Percentiles rank a stretch among this genome's conserved stretches.
Conservation (phyloP, 2,329 filamentous ascomycete genomes). For the Camillea tinctor region DNA sequence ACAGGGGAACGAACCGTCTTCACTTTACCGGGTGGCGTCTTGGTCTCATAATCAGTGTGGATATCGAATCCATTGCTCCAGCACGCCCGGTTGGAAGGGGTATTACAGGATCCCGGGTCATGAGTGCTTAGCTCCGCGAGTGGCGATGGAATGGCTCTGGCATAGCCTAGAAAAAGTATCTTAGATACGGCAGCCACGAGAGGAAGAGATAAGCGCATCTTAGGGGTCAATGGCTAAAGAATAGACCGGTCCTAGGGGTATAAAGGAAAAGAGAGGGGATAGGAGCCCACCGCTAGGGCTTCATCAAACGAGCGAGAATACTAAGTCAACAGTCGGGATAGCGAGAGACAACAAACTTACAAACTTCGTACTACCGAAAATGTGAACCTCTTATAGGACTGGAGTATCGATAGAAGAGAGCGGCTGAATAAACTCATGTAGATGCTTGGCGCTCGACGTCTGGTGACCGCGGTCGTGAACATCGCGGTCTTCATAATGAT, state of each 20-base stretch:
- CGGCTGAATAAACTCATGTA: not conserved
- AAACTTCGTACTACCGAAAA: not conserved
- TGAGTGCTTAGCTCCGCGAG: constrained; percentile 6
- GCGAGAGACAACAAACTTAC: not conserved
- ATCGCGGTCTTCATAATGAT: not conserved
- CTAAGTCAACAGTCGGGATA: not conserved
- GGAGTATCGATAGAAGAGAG: not conserved
- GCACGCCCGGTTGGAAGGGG: constrained; percentile 24
- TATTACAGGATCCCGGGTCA: constrained; percentile 14
- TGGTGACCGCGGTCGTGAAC: not conserved
- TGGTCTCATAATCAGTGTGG: constrained; percentile 26
- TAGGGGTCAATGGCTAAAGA: not conserved
- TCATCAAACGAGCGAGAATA: not conserved
- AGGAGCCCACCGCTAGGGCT: not conserved
- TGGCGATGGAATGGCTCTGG: constrained; percentile 8
- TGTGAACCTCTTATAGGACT: not conserved
- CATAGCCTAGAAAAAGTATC: not conserved
- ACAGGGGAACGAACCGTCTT: constrained; percentile 36
- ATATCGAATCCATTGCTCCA: constrained; percentile 26
- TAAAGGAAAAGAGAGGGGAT: not conserved
- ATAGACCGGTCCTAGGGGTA: not conserved
- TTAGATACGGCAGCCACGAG: not conserved
- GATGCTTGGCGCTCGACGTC: not conserved
- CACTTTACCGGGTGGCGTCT: constrained; percentile 16
- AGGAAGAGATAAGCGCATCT: not conserved